Conservation (phyloP, 352 stramenopile species). For the Nothophytophthora sp. region DNA sequence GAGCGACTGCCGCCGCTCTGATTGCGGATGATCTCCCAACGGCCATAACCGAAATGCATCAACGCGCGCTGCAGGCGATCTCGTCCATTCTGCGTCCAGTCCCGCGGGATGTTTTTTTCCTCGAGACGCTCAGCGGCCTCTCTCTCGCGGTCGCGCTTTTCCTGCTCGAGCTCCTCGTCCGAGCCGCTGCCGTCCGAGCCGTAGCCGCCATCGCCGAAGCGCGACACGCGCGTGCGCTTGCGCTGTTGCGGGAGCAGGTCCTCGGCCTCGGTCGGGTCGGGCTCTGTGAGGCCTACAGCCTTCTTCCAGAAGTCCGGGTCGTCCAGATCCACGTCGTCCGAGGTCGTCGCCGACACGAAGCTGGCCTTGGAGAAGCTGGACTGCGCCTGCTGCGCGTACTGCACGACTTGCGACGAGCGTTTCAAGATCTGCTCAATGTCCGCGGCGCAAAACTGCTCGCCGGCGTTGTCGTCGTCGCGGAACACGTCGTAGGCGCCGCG, state of each 20-base stretch:
- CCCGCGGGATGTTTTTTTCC: conserved; percentile 67
- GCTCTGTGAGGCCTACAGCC: conserved; percentile 88
- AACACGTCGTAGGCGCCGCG: conserved; percentile 92
- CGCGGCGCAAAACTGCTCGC: conserved; percentile 96
- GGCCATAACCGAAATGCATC: conserved; percentile 88
- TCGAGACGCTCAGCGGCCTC: conserved; percentile 57
- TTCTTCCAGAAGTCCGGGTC: conserved; percentile 99
- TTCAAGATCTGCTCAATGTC: conserved; percentile 99
- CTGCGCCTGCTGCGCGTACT: conserved; percentile 85
- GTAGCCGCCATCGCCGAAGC: conserved; percentile 68
- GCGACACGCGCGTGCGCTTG: conserved; percentile 83
- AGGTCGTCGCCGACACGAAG: conserved; percentile 90
- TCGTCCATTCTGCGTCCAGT: conserved; percentile 88
- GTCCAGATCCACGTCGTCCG: conserved; percentile 96
- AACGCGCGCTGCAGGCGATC: conserved; percentile 83
- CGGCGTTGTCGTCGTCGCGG: conserved; percentile 89
- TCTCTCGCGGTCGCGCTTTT: conserved; percentile 50
- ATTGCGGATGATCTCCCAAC: conserved; percentile 89
- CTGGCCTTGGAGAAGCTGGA: conserved; percentile 93
- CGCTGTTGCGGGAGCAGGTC: conserved; percentile 78
- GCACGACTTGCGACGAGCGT: conserved; percentile 79
- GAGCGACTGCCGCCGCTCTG: conserved; percentile 87
- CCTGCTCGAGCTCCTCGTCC: conserved; percentile 53
- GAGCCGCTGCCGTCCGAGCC: conserved; percentile 77
- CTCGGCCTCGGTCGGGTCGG: conserved; percentile 57